Base-by-base conservation (phyloP, 2,329 filamentous ascomycete species). In the Drechslerella coelobrocha region DNA sequence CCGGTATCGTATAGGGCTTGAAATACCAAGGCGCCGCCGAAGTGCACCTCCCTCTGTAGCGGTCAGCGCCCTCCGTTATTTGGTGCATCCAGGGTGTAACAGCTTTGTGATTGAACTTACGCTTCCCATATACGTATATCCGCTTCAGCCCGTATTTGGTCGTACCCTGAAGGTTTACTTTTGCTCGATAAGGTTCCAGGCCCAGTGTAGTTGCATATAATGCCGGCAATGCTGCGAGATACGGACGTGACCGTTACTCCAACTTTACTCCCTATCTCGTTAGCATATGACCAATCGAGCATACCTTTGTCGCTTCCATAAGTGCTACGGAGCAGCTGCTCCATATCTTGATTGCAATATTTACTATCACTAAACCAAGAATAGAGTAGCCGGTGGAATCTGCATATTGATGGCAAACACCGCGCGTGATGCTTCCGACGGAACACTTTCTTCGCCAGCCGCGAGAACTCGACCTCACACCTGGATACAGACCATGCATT, bases 241-340 rank as follows among this genome's bases (percentile, higher is more conserved):
- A 60, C 56, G 1, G 45, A 60, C 26, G 31, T 60, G 12, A 60
- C 56, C 0, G 45, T 51, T 9, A 60, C 26, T 10, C 31, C 14
- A 19, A 60, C 23, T 51, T 60, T 60, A 19, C 23, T 27, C 5
- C 29, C 45, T 37, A 60, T 60, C 14, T 60, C 24, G 14, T 60
- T 60, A 23, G 23, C 56, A 41, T 60, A 60, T 2, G 29, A 60
- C 45, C 29, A 60, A 29, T 60, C 56, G 43, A 60, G 24, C 56
- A 60, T 60, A 29, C 14, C 14, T 19, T 29, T 27, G 27, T 10
- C 12, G 10, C 51, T 12, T 10, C 56, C 31, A 19, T 60, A 60
- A 1, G 29, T 41, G 6, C 2, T 29, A 26, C 51, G 48, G 3
- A 60, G 56, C 21, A 60, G 26, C 10, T 21, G n/a, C 39, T 60